phyloP scores from a whole-genome alignment of 768 basidiomycete species.

The Boletus rufocinnamomeus region DNA sequence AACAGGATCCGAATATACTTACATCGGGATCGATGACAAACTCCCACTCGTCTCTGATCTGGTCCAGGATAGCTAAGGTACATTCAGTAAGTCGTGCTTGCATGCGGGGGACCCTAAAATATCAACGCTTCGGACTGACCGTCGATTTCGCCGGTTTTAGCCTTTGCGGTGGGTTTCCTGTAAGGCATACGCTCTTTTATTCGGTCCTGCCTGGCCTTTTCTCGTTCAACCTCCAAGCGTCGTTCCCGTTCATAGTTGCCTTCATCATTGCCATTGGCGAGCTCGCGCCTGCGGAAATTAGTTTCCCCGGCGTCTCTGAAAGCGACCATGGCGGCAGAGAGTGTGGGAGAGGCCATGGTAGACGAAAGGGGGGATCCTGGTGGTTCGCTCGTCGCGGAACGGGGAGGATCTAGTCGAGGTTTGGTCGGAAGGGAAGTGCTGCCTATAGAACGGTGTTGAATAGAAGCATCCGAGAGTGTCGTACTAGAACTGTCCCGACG shows the following conservation, averaged over 20 bases:
- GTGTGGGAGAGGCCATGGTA: constrained; percentile 45
- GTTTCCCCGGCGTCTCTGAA: constrained; percentile 56
- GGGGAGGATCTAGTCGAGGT: constrained; percentile 21
- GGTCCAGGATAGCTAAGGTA: constrained; percentile 70
- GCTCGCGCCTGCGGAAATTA: constrained; percentile 56
- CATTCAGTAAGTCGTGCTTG: constrained; percentile 3
- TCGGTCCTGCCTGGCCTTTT: constrained; percentile 65
- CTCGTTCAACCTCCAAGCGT: constrained; percentile 61
- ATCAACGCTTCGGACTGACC: constrained; percentile 48
- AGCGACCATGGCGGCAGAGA: constrained; percentile 63
- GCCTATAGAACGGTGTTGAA: constrained; percentile 35
- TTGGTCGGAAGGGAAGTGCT: constrained; percentile 22
- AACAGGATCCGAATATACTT: constrained; percentile 28
- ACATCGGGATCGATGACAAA: constrained; percentile 83
- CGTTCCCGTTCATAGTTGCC: constrained; percentile 58
- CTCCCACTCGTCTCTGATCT: constrained; percentile 90
- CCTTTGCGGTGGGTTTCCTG: constrained; percentile 50
- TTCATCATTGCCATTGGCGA: constrained; percentile 54
- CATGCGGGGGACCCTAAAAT: neutral
- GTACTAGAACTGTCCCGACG: constrained; percentile 56
- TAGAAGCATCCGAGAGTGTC: constrained; percentile 46
- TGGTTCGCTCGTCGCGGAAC: constrained; percentile 17
- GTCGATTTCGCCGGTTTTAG: constrained; percentile 81
- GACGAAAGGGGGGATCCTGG: constrained; percentile 27
- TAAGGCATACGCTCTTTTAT: constrained; percentile 70